phyloP scores from a whole-genome alignment of 345 rosid genomes.

The Bruguiera gymnorhiza region DNA sequence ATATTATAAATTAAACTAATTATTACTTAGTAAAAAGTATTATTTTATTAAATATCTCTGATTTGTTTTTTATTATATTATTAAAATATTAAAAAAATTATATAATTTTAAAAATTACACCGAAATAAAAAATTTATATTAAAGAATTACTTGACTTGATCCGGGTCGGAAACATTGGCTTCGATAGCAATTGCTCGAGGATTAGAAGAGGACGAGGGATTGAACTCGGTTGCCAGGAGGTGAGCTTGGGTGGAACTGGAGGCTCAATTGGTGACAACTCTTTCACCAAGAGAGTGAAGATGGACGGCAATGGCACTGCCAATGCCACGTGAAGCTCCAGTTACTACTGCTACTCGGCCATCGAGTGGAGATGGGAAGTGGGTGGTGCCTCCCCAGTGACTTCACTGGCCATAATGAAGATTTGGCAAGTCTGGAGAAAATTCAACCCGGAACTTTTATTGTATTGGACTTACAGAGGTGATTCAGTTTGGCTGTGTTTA shows the following conservation, averaged over 20 bases:
- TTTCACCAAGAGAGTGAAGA: constrained; percentile 60
- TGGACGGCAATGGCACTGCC: constrained; percentile 56
- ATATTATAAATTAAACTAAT: no score
- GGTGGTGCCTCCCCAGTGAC: constrained; percentile 4
- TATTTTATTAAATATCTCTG: no score
- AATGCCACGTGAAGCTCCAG: constrained; percentile 65
- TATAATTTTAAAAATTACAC: no score
- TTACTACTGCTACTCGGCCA: constrained; percentile 64
- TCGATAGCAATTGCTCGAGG: constrained; percentile 41
- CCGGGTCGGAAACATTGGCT: constrained; percentile 61
- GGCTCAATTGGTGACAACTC: constrained; percentile 47
- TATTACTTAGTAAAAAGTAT: no score
- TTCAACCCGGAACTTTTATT: no score
- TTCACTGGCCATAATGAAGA: constrained; percentile 24
- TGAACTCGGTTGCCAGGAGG: constrained; percentile 42
- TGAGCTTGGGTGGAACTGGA: constrained; percentile 59
- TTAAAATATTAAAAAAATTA: no score
- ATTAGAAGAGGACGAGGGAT: constrained; percentile 18
- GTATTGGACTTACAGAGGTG: no score
- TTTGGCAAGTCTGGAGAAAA: not conserved
- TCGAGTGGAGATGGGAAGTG: constrained; percentile 34
- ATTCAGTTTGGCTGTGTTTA: no score
- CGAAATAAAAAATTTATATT: no score
- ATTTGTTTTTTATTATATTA: no score
- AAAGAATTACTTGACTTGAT: constrained; percentile 57